A percentile compares a stretch with the other conserved stretches of the same genome.
phyloP scores from a whole-genome alignment of 371 early-diverging fungal genomes.

The Zychaea mexicana region DNA sequence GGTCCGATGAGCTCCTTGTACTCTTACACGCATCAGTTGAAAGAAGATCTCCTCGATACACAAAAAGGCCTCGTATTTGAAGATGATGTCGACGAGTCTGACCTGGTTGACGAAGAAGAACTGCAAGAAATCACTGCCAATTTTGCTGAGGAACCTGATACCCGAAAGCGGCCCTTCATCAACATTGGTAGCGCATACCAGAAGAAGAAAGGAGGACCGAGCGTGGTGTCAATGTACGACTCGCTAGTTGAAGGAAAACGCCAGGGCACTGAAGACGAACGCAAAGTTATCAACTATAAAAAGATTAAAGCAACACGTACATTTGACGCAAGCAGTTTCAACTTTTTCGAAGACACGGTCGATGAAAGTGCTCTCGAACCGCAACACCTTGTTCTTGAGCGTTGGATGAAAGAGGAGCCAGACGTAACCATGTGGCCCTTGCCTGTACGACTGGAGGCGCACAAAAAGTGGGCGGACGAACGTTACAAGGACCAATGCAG shows the following conservation, averaged over 20 bases:
- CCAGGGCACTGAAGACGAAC: constrained; percentile 8
- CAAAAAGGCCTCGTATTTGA: constrained; percentile 35
- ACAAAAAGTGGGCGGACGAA: constrained; percentile 57
- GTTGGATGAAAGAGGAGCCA: constrained; percentile 38
- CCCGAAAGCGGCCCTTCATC: constrained; percentile 24
- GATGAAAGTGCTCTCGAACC: constrained; percentile 5
- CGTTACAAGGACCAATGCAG: constrained; percentile 30
- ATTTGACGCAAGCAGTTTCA: constrained; percentile 17
- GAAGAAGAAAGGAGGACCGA: constrained; percentile 17
- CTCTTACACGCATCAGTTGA: constrained; percentile 21
- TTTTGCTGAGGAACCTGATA: constrained; percentile 46
- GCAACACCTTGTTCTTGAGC: constrained; percentile 31
- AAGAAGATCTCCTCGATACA: constrained; percentile 33
- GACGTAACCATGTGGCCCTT: constrained; percentile 61
- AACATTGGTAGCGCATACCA: constrained; percentile 40
- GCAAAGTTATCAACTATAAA: constrained; percentile 42
- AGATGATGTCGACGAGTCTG: constrained; percentile 42
- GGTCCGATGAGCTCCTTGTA: constrained; percentile 9
- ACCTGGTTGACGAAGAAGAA: constrained; percentile 60
- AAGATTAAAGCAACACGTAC: constrained; percentile 17
- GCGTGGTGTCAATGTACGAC: constrained; percentile 3
- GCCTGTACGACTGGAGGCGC: constrained; percentile 53
- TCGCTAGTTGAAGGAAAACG: constrained; percentile 9
- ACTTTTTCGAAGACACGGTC: constrained; percentile 29
- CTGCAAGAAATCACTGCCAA: constrained; percentile 47